Conservation (phyloP, 2,329 filamentous ascomycete genomes). For the Aspergillus melleus region DNA sequence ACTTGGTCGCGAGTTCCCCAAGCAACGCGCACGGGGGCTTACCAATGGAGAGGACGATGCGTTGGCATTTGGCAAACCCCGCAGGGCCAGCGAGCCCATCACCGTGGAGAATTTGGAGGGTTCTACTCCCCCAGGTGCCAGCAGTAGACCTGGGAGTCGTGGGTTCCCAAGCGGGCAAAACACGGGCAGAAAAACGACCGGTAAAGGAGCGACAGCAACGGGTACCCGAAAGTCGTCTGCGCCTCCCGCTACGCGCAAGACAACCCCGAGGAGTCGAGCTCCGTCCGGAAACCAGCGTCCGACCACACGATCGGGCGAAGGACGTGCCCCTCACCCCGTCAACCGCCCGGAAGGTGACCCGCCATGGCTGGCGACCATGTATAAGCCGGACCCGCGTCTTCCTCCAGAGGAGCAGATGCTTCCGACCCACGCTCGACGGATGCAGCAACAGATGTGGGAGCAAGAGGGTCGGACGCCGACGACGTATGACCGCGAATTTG, state of each 20-base stretch:
- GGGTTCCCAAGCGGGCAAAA: constrained; percentile 27
- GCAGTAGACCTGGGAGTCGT: constrained; percentile 34
- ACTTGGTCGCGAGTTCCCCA: constrained; percentile 71
- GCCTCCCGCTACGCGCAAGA: constrained; percentile 41
- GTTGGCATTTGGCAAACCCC: constrained; percentile 61
- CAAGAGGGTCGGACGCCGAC: constrained; percentile 83
- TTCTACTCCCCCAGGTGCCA: constrained; percentile 24
- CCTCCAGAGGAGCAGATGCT: constrained; percentile 95
- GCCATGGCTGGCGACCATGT: constrained; percentile 92
- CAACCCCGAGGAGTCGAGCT: constrained; percentile 38
- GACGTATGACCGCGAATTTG: constrained; percentile 84
- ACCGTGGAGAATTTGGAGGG: constrained; percentile 24
- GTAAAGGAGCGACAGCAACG: constrained; percentile 25
- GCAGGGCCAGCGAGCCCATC: constrained; percentile 64
- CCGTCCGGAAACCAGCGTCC: constrained; percentile 51
- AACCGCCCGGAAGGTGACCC: constrained; percentile 88
- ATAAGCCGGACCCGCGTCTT: constrained; percentile 90
- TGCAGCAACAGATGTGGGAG: constrained; percentile 95
- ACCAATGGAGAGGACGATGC: constrained; percentile 62
- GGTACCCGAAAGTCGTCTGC: constrained; percentile 40
- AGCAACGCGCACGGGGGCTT: constrained; percentile 59
- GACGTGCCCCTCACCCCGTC: constrained; percentile 52
- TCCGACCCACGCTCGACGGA: constrained; percentile 84
- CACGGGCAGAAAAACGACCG: constrained; percentile 32
- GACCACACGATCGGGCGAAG: constrained; percentile 63